A percentile compares a stretch with the other conserved stretches of the same genome.
These are phyloP conservation scores for Amauroascus verrucosus DNA, from an alignment of 2,329 filamentous ascomycete genomes.

Conservation along the genomic window DNA sequence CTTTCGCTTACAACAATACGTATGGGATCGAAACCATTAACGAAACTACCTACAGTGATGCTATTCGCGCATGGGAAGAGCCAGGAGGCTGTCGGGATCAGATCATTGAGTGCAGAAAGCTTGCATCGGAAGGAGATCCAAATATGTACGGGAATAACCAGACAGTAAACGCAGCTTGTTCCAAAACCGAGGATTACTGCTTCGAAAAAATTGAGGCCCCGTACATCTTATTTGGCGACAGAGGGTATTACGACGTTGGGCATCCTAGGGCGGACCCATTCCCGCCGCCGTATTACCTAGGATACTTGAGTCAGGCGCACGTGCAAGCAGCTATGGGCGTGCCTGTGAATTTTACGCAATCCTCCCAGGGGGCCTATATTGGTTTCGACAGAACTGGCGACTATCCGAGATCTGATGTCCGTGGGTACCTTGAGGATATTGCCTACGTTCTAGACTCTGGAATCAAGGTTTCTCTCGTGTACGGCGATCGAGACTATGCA, in stretches of 20 bases:
- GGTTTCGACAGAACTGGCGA: constrained; percentile 43
- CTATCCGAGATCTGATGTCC: constrained; percentile 30
- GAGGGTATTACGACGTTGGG: constrained; percentile 50
- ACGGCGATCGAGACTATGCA: constrained; percentile 49
- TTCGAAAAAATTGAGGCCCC: constrained; percentile 31
- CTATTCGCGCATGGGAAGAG: constrained; percentile 24
- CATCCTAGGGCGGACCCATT: constrained; percentile 44
- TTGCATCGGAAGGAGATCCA: constrained; percentile 42
- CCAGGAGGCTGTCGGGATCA: constrained; percentile 46
- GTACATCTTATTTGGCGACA: constrained; percentile 35
- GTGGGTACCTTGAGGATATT: constrained; percentile 16
- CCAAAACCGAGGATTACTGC: constrained; percentile 39
- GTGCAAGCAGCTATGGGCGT: constrained; percentile 51
- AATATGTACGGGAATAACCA: constrained; percentile 38
- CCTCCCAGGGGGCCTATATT: constrained; percentile 34
- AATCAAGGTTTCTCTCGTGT: constrained; percentile 48
- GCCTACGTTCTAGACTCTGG: constrained; percentile 47
- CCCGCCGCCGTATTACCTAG: constrained; percentile 43
- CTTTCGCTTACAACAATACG: constrained; percentile 37
- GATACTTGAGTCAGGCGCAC: constrained; percentile 48
- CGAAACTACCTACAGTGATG: constrained; percentile 7
- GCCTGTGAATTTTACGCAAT: constrained; percentile 48
- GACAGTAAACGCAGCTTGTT: constrained; percentile 39
- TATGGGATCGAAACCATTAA: constrained; percentile 51
- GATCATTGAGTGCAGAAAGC: constrained; percentile 42